Percentiles rank a stretch among this genome's conserved stretches.
Conservation (phyloP, 306 rosid genomes). For the Gillenia trifoliata region DNA sequence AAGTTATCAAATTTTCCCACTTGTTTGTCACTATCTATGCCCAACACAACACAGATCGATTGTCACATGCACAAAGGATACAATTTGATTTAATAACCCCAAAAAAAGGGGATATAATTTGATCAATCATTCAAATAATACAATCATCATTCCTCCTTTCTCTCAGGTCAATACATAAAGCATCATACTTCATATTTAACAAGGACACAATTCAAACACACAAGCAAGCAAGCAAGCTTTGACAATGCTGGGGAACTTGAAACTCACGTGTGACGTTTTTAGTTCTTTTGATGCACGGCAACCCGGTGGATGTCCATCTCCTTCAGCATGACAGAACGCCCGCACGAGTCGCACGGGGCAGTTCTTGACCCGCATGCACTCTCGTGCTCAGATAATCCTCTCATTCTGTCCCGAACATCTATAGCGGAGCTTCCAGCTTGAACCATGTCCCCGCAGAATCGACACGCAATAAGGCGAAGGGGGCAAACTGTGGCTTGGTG, state of each 20-base stretch:
- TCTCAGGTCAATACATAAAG: not conserved
- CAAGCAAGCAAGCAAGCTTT: not conserved
- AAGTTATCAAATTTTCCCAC: too few relatives aligned
- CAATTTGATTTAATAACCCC: not conserved
- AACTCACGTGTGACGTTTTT: not conserved
- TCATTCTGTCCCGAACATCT: slow-evolving; percentile 71
- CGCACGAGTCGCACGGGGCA: slow-evolving; percentile 93
- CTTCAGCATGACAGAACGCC: slow-evolving; percentile 95
- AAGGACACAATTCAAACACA: not conserved
- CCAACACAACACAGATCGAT: not conserved
- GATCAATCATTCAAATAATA: not conserved
- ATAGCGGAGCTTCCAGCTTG: slow-evolving; percentile 78
- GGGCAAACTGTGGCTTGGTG: slow-evolving; percentile 80
- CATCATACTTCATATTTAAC: not conserved
- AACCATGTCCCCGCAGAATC: slow-evolving; percentile 98
- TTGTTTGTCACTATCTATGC: not conserved
- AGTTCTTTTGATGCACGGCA: slow-evolving; percentile 93
- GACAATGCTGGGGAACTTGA: not conserved
- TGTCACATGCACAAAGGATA: not conserved
- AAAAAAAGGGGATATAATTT: not conserved
- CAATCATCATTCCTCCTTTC: not conserved
- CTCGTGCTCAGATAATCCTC: slow-evolving; percentile 94
- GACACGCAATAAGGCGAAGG: slow-evolving; percentile 67
- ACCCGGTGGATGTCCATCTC: slow-evolving; percentile 93
- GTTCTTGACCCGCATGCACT: slow-evolving; percentile 93